Percentiles rank a stretch among this genome's conserved stretches.
These are phyloP conservation scores for Uronychia setigera DNA, from an alignment of 73 alveolate species.

Conservation along the genomic window DNA sequence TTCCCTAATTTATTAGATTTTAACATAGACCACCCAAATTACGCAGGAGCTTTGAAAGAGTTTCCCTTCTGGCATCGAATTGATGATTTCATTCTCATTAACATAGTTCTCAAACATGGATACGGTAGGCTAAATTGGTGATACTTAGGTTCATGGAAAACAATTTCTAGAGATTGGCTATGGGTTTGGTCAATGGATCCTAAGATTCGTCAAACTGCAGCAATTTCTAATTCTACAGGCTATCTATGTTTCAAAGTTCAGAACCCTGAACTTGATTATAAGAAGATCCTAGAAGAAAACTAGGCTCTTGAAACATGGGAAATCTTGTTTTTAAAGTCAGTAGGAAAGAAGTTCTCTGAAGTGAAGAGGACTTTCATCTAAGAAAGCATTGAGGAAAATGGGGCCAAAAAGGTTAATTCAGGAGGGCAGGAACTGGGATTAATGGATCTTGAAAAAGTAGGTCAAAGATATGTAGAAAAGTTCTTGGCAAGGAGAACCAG, in stretches of 20 bases:
- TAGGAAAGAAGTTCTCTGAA: neutral
- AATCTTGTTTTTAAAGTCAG: neutral
- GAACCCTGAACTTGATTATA: neutral
- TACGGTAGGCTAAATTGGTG: neutral
- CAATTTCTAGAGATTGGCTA: neutral
- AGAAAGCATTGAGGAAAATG: too few relatives aligned
- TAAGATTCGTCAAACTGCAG: neutral
- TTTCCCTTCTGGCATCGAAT: neutral
- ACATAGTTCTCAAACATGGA: neutral
- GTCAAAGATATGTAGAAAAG: too few relatives aligned
- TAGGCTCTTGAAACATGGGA: neutral
- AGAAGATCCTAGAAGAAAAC: neutral
- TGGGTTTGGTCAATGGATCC: neutral
- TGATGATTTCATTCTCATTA: slow-evolving; percentile 6
- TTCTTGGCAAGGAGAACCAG: too few relatives aligned
- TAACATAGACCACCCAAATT: slow-evolving; percentile 4
- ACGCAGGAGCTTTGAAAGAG: neutral
- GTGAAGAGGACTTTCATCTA: too few relatives aligned
- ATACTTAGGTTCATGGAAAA: neutral
- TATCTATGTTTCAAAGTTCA: neutral
- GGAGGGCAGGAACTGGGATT: too few relatives aligned
- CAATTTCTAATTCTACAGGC: neutral
- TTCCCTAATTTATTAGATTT: neutral
- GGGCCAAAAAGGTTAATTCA: too few relatives aligned
- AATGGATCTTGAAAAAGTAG: too few relatives aligned